A percentile compares a stretch with the other conserved stretches of the same genome.
Evolutionary conservation across 495 filamentous ascomycete genomes (phyloP).

Genomic region (Aspergillus leporis): DNA sequence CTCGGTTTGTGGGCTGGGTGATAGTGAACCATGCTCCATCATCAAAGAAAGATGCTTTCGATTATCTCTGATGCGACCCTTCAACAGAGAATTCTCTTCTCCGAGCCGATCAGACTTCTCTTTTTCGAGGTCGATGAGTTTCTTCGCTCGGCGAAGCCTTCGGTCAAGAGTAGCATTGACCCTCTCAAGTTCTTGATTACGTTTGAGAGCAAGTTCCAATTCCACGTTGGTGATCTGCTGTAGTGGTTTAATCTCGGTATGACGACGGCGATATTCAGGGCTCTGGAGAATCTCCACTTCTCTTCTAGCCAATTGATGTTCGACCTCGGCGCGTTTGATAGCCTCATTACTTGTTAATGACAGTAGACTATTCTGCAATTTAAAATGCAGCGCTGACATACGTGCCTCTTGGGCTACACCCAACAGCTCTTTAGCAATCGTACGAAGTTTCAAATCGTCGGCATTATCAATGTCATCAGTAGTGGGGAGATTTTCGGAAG

Average conservation of each 20-base stretch:
- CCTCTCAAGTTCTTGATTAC: slow-evolving; percentile 60
- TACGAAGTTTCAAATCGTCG: slow-evolving; percentile 57
- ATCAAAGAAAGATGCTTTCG: slow-evolving; percentile 77
- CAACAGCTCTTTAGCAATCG: slow-evolving; percentile 57
- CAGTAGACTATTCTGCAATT: slow-evolving; percentile 85
- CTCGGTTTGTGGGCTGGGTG: slow-evolving; percentile 44
- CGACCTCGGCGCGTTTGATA: slow-evolving; percentile 83
- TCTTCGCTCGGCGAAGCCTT: slow-evolving; percentile 70
- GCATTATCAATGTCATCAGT: slow-evolving; percentile 65
- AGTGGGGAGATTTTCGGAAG: slow-evolving; percentile 58
- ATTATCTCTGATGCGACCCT: slow-evolving; percentile 83
- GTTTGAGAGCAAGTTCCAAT: slow-evolving; percentile 44
- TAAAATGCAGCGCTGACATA: slow-evolving; percentile 86
- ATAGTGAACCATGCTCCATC: slow-evolving; percentile 53
- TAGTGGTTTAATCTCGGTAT: slow-evolving; percentile 36
- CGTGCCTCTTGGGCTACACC: slow-evolving; percentile 61
- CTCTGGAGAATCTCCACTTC: slow-evolving; percentile 87
- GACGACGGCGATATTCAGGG: slow-evolving; percentile 44
- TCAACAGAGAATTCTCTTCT: slow-evolving; percentile 74
- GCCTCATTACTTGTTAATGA: slow-evolving; percentile 84
- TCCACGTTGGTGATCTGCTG: slow-evolving; percentile 37
- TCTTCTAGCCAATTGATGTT: slow-evolving; percentile 86
- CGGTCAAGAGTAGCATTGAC: slow-evolving; percentile 64
- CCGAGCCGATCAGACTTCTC: slow-evolving; percentile 45
- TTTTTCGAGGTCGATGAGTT: slow-evolving; percentile 69